Evolutionary conservation across 208 protist species (phyloP), one percentile per base, ranked within the genome.

Genomic region (Willaertia magna): DNA sequence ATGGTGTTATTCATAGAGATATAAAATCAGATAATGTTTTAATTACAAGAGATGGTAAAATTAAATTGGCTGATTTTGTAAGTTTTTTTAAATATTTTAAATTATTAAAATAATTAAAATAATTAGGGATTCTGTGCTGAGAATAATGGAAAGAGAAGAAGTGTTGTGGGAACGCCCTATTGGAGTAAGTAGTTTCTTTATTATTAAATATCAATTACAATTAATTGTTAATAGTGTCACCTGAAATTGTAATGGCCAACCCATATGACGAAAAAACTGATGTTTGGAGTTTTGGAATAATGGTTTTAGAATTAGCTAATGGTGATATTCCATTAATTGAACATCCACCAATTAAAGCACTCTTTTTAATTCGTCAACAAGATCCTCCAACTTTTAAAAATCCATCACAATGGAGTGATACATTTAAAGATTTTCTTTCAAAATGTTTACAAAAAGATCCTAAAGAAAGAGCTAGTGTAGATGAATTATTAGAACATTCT

Each of bases 81-180:
- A 34, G 2, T 79, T 20, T 16, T 79, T 4, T 34, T 46, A n/a
- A n/a, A n/a, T 26, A 49, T 11, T 22, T 2, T 2, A 2, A 49
- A 79, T 7, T 6, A 20, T 39, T 11, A 79, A 79, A 34, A 90
- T 67, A 89, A 89, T 51, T 78, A 91, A 9, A 88, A 78, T 26
- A 89, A 91, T 44, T 90, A 91, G 48, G 89, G 89, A n/a, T 90
- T 89, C 22, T 87, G 85, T n/a, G 85, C 85, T 44, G 34, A 90
- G 1, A 11, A 82, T 12, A 26, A 39, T 1, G 88, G 85, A 75
- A 81, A 89, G 2, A 75, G 85, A 74, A 46, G 18, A 34, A 90
- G 89, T 39, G 78, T 93, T 30, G 91, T 93, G 67, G 91, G 91
- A 39, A 93, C 91, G 39, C 92, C 92, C 14, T 93, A 92, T 79